Evolutionary conservation across 345 rosid genomes (phyloP), one percentile per base, ranked within the genome.

Genomic region (Sonneratia caseolaris): DNA sequence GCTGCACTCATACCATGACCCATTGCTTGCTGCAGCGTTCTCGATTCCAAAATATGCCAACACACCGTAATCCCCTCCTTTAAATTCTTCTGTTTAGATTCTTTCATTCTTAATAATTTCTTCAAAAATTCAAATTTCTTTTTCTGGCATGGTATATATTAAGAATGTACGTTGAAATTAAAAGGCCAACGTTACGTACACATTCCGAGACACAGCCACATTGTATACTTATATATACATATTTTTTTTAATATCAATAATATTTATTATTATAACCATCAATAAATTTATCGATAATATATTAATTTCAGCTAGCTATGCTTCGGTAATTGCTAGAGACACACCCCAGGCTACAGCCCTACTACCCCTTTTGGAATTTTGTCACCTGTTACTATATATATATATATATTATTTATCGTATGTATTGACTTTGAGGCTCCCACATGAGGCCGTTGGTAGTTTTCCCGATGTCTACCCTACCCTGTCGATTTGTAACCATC

Each of bases 181-280:
- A 53, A 62, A 27, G 16, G 66, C 27, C 66, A 62, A 62, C 9
- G 37, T 32, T 32, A 62, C 12, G 19, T 62, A 32, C 66, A 10
- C 38, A 62, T 62, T 62, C 37, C 66, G 18, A 62, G 66, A 62
- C 66, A 62, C 18, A 32, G 37, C 38, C 66, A 12, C 66, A 57
- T 57, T 57, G 64, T 22, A n/a, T 57, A n/a, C n/a, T n/a, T n/a
- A n/a, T n/a, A n/a, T n/a, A n/a, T n/a, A n/a, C n/a, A n/a, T n/a
- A n/a, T n/a, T n/a, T n/a, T n/a, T n/a, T n/a, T n/a, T n/a, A 24
- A 14, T 27, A 27, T 27, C 32, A 1, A 27, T 27, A 24, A 24
- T 18, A 7, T 27, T 62, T 62, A 37, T 62, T 62, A 0, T 35
- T 24, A n/a, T n/a, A n/a, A n/a, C n/a, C n/a, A n/a, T n/a, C n/a